These are phyloP conservation scores for Trametes pubescens DNA, from an alignment of 1,284 basidiomycete species.

Conservation along the genomic window DNA sequence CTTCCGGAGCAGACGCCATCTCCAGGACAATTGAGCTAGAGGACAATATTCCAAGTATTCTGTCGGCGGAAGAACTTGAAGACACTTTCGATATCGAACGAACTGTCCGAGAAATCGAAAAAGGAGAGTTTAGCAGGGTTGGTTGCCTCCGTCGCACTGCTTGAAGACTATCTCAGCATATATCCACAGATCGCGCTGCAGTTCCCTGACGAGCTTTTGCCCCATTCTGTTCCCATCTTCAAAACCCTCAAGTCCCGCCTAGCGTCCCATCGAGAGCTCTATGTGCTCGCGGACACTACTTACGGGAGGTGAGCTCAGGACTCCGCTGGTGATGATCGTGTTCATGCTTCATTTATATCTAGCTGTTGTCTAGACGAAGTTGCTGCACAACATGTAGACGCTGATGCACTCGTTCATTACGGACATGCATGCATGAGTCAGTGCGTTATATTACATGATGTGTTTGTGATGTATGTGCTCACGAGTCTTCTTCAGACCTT, in stretches of 20 bases:
- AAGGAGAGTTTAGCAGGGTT: constrained; percentile 67
- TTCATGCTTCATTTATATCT: constrained; percentile 14
- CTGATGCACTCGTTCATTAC: constrained; percentile 94
- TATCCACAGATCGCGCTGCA: constrained; percentile 83
- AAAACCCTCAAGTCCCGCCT: constrained; percentile 68
- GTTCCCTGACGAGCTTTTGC: constrained; percentile 94
- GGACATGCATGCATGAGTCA: constrained; percentile 96
- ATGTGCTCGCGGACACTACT: constrained; percentile 95
- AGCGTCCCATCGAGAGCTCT: constrained; percentile 67
- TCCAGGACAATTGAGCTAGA: constrained; percentile 57
- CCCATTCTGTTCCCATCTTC: constrained; percentile 90
- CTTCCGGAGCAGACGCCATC: constrained; percentile 70
- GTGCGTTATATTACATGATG: constrained; percentile 52
- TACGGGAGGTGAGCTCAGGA: constrained; percentile 84
- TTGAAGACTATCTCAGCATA: not conserved
- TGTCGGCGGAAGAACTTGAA: constrained; percentile 51
- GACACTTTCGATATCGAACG: constrained; percentile 70
- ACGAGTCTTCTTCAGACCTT: constrained; percentile 57
- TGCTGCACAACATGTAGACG: constrained; percentile 93
- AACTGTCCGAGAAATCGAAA: constrained; percentile 59
- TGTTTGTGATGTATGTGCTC: constrained; percentile 1
- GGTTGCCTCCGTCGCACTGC: not conserved
- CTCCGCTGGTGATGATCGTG: not conserved
- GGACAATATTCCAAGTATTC: constrained; percentile 46
- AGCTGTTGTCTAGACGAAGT: constrained; percentile 99